Evolutionary conservation across 2,329 filamentous ascomycete species (phyloP), one percentile per base, ranked within the genome.

Genomic region (Ophiostoma sp.): DNA sequence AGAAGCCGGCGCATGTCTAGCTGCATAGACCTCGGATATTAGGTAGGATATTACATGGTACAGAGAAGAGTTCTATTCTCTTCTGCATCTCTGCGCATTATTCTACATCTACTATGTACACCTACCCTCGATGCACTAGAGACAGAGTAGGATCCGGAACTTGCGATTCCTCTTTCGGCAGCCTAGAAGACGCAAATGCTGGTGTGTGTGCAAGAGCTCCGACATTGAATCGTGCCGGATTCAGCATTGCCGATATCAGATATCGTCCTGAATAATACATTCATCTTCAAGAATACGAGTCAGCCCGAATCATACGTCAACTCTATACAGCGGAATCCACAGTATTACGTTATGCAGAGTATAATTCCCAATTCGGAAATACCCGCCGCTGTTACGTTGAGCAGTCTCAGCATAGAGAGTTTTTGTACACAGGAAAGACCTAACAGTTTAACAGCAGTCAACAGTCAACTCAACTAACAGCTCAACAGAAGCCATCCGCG

Each of bases 91-190:
- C 1, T 15, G 15, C 7, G 11, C 13, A 52, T 57, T 31, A 23
- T 57, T 57, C 52, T 27, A 57, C 23, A 23, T 57, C 23, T 4
- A 20, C 20, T 31, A 31, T 31, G 27, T 31, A 54, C n/a, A 11
- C 41, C 17, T n/a, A 4, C 44, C 20, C 17, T 7, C n/a, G 10
- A 33, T 62, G 15, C 57, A 31, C 27, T 35, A 62, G 27, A 31
- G 27, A 31, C 27, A 31, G 57, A 62, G 57, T 62, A 62, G 11
- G 57, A 62, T 62, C 57, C 57, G 57, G 57, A 35, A 62, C 13
- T 62, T 33, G 27, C 27, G 13, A 6, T 33, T 62, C 13, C 17
- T 60, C 27, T 8, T 8, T 17, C 13, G 27, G 11, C 57, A 13
- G 52, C 27, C 52, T 57, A 57, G 52, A 57, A 57, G 57, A 62